Evolutionary conservation across 805 yeast species (phyloP), one percentile per base, ranked within the genome.

Genomic region (Suhomyces vadensis): DNA sequence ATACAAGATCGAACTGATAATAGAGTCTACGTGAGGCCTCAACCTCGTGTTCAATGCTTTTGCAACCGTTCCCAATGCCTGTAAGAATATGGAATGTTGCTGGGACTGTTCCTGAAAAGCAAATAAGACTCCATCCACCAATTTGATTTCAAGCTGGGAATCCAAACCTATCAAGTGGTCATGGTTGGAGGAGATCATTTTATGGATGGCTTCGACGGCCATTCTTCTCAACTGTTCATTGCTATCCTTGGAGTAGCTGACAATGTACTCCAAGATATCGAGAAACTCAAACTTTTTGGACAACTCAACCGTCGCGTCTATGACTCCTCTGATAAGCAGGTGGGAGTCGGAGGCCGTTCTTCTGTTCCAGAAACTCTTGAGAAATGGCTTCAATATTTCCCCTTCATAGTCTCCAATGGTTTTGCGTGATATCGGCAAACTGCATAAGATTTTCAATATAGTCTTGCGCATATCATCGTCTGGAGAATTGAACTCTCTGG

Each of bases 391-490:
- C 3, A 81, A 61, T 1, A 86, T 73, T 17, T 80, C 79, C 5
- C 69, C 73, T 35, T 69, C 65, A 49, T 77, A 80, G 20, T 63
- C 63, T 11, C 68, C 71, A 9, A 82, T 74, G 10, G 87, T 72
- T 9, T 80, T 79, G 9, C 78, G 82, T 1, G 86, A 71, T 1
- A 78, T 63, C 10, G 88, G 80, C 53, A 94, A 79, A 47, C 78
- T 82, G 42, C 77, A 83, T 23, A 91, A 67, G 6, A 87, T 87
- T 23, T 74, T 68, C 46, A 94, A 62, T 2, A 91, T 85, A 0
- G 90, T 77, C 47, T 77, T 77, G 54, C 80, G 81, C 92, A 91
- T 86, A 39, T 90, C 96, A 48, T 87, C 95, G 57, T 89, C 96
- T 0, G 94, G 90, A 0, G 95, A 79, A 26, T 69, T 62, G 54